A percentile compares a stretch with the other conserved stretches of the same genome.
phyloP scores from a whole-genome alignment of 257 asterid species.

The Gardenia jasminoides region DNA sequence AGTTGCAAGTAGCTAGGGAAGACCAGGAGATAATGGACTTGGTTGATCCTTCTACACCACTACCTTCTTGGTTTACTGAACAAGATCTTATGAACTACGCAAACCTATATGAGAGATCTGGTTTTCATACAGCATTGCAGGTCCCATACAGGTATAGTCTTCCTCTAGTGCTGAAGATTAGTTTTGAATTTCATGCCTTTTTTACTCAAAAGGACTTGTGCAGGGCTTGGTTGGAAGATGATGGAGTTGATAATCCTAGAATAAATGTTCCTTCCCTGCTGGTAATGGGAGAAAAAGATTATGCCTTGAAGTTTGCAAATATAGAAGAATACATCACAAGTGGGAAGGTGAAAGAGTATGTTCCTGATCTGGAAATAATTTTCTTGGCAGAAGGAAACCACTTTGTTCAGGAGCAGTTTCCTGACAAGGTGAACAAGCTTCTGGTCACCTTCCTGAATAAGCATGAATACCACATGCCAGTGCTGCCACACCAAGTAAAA shows the following conservation, averaged over 20 bases:
- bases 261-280: slow-evolving; percentile 41
- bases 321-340: slow-evolving; percentile 31
- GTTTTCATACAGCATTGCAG: slow-evolving; percentile 40
- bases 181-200: background rate
- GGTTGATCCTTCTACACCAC: slow-evolving; percentile 34
- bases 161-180: background rate
- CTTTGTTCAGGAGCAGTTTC: slow-evolving; percentile 51
- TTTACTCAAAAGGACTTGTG: background rate
- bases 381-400: slow-evolving; percentile 44
- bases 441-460: slow-evolving; percentile 36
- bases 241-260: slow-evolving; percentile 23
- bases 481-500: no score
- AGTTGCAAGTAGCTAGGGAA: slow-evolving; percentile 50
- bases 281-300: slow-evolving; percentile 55
- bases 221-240: slow-evolving; percentile 24
- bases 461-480: background rate
- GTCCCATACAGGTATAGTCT: slow-evolving; percentile 37
- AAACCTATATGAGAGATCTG: slow-evolving; percentile 30
- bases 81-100: slow-evolving; percentile 35
- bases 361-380: slow-evolving; percentile 38
- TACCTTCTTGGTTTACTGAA: slow-evolving; percentile 37
- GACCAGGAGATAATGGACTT: slow-evolving; percentile 60
- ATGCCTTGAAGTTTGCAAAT: slow-evolving; percentile 20
- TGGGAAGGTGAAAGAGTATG: slow-evolving; percentile 38
- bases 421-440: slow-evolving; percentile 36